These are phyloP conservation scores for Petrea volubilis DNA, from an alignment of 257 asterid genomes.

Conservation along the genomic window DNA sequence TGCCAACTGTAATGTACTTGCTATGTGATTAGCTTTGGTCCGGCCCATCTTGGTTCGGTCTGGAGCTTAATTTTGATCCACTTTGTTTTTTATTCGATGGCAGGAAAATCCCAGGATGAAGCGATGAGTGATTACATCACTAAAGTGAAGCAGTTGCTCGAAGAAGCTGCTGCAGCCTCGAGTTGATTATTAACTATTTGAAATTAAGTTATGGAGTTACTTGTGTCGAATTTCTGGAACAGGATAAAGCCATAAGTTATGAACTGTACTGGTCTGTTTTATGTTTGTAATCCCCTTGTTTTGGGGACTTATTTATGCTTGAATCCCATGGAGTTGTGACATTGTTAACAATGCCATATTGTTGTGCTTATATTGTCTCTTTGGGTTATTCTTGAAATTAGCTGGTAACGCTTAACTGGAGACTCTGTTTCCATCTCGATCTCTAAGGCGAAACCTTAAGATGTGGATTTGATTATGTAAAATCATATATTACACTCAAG, in stretches of 20 bases:
- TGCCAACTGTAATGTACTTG: too few species aligned
- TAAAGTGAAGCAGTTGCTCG: slow-evolving; percentile 92
- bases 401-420: neutral
- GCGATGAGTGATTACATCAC: slow-evolving; percentile 85
- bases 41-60: neutral
- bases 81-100: slow-evolving; percentile 13
- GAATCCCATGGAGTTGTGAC: slow-evolving; percentile 6
- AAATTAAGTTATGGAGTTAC: slow-evolving; percentile 11
- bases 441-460: too few species aligned
- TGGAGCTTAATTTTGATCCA: neutral
- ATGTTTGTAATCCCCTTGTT: neutral
- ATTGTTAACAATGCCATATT: slow-evolving; percentile 11
- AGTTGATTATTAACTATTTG: slow-evolving; percentile 19
- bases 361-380: neutral
- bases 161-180: slow-evolving; percentile 53
- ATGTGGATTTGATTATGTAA: too few species aligned
- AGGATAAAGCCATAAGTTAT: slow-evolving; percentile 12
- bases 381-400: slow-evolving; percentile 6
- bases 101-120: slow-evolving; percentile 78
- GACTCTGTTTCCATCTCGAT: neutral
- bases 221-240: slow-evolving; percentile 14
- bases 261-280: neutral
- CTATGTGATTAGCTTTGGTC: too few species aligned
- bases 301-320: slow-evolving; percentile 13
- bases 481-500: too few species aligned